These are phyloP conservation scores for Macrotyloma uniflorum DNA, from an alignment of 306 rosid genomes.

Conservation along the genomic window DNA sequence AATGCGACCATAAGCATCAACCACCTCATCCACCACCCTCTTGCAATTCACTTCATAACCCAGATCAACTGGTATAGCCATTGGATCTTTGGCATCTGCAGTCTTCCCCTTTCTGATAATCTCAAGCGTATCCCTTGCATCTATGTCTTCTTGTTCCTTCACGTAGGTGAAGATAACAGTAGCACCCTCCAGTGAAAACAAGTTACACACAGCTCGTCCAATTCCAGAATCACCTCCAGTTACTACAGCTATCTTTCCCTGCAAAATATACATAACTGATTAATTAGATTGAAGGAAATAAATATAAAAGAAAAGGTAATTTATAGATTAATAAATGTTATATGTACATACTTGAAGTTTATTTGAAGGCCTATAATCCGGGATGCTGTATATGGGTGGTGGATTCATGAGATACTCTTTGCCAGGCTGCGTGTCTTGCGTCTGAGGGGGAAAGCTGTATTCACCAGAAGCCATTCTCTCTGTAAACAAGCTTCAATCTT, in stretches of 20 bases:
- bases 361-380: constrained; percentile 70
- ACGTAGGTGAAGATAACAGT: constrained; percentile 79
- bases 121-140: constrained; percentile 63
- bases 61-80: constrained; percentile 73
- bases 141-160: constrained; percentile 72
- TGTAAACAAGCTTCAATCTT: background rate
- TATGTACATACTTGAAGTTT: constrained; percentile 58
- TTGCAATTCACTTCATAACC: constrained; percentile 49
- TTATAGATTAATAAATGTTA: background rate
- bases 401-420: constrained; percentile 74
- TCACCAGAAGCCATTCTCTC: background rate
- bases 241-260: constrained; percentile 81
- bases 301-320: background rate
- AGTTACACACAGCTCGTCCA: constrained; percentile 70
- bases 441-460: constrained; percentile 39
- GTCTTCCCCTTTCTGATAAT: constrained; percentile 57
- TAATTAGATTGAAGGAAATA: background rate
- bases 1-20: constrained; percentile 62
- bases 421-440: constrained; percentile 72
- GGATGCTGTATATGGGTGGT: constrained; percentile 45
- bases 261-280: background rate
- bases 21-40: constrained; percentile 61
- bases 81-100: constrained; percentile 59
- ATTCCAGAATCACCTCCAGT: constrained; percentile 88
- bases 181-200: constrained; percentile 78